A percentile compares a stretch with the other conserved stretches of the same genome.
phyloP scores from a whole-genome alignment of 257 asterid species.

The Asclepias syriaca region DNA sequence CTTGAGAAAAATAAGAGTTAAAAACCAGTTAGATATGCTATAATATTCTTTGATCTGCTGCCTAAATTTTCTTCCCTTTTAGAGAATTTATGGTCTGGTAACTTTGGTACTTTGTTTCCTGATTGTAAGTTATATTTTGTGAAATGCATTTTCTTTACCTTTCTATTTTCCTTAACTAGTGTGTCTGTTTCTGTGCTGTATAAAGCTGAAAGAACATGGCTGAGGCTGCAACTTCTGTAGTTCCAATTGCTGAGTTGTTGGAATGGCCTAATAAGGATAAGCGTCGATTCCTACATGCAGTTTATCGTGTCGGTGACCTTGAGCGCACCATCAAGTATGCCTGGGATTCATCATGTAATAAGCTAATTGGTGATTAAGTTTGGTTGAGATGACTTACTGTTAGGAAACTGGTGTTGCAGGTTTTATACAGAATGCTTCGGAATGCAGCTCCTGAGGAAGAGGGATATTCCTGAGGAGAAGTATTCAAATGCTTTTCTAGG shows the following conservation, averaged over 20 bases:
- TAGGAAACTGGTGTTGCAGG: constrained; percentile 30
- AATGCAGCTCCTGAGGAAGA: constrained; percentile 86
- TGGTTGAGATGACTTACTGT: not conserved
- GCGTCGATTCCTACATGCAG: constrained; percentile 80
- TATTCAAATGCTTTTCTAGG: constrained; percentile 98
- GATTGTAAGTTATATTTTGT: not conserved
- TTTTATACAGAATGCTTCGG: constrained; percentile 93
- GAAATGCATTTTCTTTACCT: not conserved
- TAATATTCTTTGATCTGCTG: too few relatives aligned
- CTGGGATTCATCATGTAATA: not conserved
- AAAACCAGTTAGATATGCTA: too few relatives aligned
- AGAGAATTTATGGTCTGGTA: not conserved
- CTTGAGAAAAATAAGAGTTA: too few relatives aligned
- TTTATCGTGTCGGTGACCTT: constrained; percentile 96
- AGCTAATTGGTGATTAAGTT: not conserved
- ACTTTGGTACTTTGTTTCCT: not conserved
- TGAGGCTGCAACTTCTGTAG: constrained; percentile 44
- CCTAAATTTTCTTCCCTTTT: not conserved
- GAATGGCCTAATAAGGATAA: constrained; percentile 94
- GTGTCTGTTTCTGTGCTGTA: not conserved
- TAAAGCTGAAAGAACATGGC: constrained; percentile 45
- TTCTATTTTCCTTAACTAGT: not conserved
- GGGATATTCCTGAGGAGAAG: constrained; percentile 88
- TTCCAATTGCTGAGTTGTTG: constrained; percentile 59
- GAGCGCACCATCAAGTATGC: constrained; percentile 88